Evolutionary conservation across 345 rosid species (phyloP), one percentile per base, ranked within the genome.

Genomic region (Leavenworthia alabamica): DNA sequence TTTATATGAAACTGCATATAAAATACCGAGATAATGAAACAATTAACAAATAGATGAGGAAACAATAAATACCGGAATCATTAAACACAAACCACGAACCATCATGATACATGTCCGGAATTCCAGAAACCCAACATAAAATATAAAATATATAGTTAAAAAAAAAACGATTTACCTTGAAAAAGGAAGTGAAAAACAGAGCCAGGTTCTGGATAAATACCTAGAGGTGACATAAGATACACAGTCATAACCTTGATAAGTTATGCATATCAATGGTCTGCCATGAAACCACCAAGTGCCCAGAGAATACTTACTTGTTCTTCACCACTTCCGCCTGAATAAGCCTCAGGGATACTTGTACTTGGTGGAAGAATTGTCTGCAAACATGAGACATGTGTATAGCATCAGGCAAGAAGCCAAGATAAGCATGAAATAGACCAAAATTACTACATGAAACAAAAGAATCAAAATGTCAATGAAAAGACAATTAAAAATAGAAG

Each of bases 151-250:
- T 43, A 26, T 19, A 35, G 51, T 49, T 44, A 44, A 15, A 59
- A 9, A 17, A 37, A 42, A 57, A 42, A 41, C 55, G 13, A 17
- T 58, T 75, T 83, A 63, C 99, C 96, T 90, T 94, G 59, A 64
- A 90, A 78, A 90, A 94, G 20, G 99, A 94, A 37, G 99, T 89
- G 77, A 94, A 90, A 79, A 94, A 94, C 52, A 94, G 71, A n/a
- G 97, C 96, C 85, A 94, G 72, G 63, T 94, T 94, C 87, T 94
- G 99, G 73, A 90, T 90, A 73, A 94, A 94, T 50, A 97, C 99
- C 99, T 94, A 83, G 42, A 63, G 54, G 49, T 62, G 36, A 62
- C 56, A 73, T 31, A 31, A n/a, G 22, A 56, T 5, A 16, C 14
- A 49, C 4, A 39, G 47, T 56, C 24, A 23, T 17, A 16, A 56